Base-by-base conservation (phyloP, 2,329 filamentous ascomycete species). In the Venturia pyrina region DNA sequence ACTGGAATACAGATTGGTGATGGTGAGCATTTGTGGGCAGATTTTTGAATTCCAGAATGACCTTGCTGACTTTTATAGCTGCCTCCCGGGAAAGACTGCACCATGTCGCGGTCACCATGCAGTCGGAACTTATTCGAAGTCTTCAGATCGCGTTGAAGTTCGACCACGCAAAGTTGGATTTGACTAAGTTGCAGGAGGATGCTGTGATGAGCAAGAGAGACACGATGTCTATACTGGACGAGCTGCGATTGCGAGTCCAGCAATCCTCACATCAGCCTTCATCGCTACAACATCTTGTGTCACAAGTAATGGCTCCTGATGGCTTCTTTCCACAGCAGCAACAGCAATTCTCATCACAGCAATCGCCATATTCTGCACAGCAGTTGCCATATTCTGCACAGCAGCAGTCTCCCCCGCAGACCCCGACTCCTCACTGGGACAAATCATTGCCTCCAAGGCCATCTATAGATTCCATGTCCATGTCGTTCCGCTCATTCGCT, bases 81-180 rank as follows among this genome's bases (percentile, higher is more conserved):
- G 71, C 73, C 41, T 75, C 76, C 15, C 70, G 75, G 64, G 73
- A 78, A 56, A 74, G 72, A 11, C 70, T 78, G 3, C 69, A 75
- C 6, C 75, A 76, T 65, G 73, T 78, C 28, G 73, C 75, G 17
- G 71, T 78, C 8, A 70, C 74, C n/a, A 71, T 79, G 66, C 76
- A 78, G 67, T 73, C 74, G 32, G 75, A 78, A 66, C 73, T 78
- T 21, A 75, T 79, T 59, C 72, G 73, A 62, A 73, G 72, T 62
- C 69, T 79, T 24, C 74, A 78, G 66, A 71, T 77, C 65, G 75
- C 73, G n/a, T 70, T 72, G 46, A 71, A 75, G 53, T 72, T 73
- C 48, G 72, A 73, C 34, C 69, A 72, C 57, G 73, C 72, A 0
- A 68, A 72, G 11, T 68, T 77, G n/a, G 75, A 78, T 65, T 67